These are phyloP conservation scores for Holtermannia corniformis DNA, from an alignment of 768 basidiomycete genomes.

Conservation along the genomic window DNA sequence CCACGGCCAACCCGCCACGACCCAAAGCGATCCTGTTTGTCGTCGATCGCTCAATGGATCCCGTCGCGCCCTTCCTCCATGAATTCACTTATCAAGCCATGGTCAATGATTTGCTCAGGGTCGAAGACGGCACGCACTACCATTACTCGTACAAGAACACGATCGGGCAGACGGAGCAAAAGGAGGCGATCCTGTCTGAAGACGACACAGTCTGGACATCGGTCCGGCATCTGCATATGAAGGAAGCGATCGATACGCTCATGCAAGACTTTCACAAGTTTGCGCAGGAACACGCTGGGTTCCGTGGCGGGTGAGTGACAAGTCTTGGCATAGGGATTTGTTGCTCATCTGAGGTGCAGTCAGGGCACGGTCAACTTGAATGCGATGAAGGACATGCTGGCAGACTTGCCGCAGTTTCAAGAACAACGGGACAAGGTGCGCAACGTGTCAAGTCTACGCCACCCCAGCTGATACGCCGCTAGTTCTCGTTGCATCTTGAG, in stretches of 20 bases:
- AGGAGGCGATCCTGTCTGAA: slow-evolving; percentile 75
- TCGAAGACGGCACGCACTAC: slow-evolving; percentile 77
- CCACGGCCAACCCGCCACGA: slow-evolving; percentile 46
- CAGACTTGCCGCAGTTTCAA: slow-evolving; percentile 84
- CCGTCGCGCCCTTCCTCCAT: slow-evolving; percentile 77
- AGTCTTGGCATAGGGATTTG: neutral
- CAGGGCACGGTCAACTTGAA: slow-evolving; percentile 79
- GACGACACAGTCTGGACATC: slow-evolving; percentile 82
- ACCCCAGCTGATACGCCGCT: slow-evolving; percentile 1
- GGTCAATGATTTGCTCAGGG: slow-evolving; percentile 85
- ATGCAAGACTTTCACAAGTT: slow-evolving; percentile 95
- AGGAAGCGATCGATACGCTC: slow-evolving; percentile 92
- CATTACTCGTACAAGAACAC: slow-evolving; percentile 94
- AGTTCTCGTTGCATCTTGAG: slow-evolving; percentile 93
- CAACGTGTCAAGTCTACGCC: neutral
- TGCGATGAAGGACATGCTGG: slow-evolving; percentile 99
- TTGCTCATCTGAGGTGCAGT: slow-evolving; percentile 43
- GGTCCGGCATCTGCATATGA: slow-evolving; percentile 96
- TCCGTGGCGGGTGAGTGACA: slow-evolving; percentile 60
- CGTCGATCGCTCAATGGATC: slow-evolving; percentile 95
- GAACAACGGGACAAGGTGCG: slow-evolving; percentile 85
- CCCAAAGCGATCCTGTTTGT: slow-evolving; percentile 76
- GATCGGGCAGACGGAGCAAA: slow-evolving; percentile 72
- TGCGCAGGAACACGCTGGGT: slow-evolving; percentile 85
- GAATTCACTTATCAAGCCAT: slow-evolving; percentile 99